These are phyloP conservation scores for Boletus pseudopeckii DNA, from an alignment of 768 basidiomycete genomes.

Conservation along the genomic window DNA sequence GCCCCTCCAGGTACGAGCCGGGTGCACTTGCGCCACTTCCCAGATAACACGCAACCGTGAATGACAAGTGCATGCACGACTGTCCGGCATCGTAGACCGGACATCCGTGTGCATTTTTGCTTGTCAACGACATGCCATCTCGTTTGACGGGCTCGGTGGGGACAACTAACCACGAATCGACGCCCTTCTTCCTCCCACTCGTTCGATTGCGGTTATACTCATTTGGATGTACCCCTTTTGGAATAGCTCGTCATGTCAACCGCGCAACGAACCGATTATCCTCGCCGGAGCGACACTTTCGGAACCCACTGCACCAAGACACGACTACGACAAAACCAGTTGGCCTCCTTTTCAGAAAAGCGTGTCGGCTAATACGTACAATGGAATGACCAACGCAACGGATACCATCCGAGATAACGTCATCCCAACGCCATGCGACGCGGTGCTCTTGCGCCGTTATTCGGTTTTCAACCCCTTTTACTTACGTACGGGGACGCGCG, in stretches of 20 bases:
- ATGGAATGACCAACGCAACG: not conserved
- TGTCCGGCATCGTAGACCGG: not conserved
- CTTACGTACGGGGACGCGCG: not conserved
- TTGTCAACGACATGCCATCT: not conserved
- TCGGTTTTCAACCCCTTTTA: not conserved
- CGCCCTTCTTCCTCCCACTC: not conserved
- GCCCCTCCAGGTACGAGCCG: not conserved
- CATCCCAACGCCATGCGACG: no score
- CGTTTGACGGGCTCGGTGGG: not conserved
- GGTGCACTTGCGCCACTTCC: not conserved
- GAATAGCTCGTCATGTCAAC: no score
- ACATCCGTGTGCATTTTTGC: no score
- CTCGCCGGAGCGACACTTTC: not conserved
- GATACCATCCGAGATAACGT: not conserved
- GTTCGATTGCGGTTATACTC: no score
- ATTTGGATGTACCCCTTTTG: not conserved
- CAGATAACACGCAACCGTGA: not conserved
- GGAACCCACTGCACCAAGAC: no score
- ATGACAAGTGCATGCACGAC: not conserved
- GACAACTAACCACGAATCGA: not conserved
- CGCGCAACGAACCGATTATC: not conserved
- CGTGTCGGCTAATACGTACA: slow-evolving; percentile 2
- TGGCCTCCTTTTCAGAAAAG: not conserved
- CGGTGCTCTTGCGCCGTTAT: not conserved
- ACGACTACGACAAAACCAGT: not conserved